Conservation (phyloP, 73 alveolate genomes). For the Urostyla sp. region DNA sequence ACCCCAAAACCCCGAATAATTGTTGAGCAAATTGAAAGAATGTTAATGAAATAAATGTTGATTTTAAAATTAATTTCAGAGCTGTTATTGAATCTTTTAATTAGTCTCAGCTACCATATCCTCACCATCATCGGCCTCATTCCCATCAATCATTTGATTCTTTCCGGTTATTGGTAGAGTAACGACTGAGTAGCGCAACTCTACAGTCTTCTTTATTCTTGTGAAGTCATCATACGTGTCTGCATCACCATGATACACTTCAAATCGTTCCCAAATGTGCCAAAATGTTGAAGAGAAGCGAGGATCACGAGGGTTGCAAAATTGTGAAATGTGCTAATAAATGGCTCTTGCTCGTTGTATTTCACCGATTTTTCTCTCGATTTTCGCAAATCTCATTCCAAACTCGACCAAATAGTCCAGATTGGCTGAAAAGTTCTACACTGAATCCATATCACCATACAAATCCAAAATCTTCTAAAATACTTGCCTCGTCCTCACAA, state of each 20-base stretch:
- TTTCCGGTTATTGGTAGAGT: constrained; percentile 17
- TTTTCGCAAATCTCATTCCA: constrained; percentile 93
- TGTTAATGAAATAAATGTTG: no score
- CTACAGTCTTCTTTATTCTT: constrained; percentile 89
- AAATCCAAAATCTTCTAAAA: constrained; percentile 90
- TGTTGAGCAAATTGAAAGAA: no score
- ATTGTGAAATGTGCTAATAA: constrained; percentile 88
- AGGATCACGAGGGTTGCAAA: constrained; percentile 91
- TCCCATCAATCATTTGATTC: no score
- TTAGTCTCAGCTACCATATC: no score
- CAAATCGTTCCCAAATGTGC: constrained; percentile 98
- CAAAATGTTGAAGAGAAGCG: constrained; percentile 88
- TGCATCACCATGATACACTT: constrained; percentile 94
- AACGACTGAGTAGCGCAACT: constrained; percentile 67
- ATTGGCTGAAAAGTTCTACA: no score
- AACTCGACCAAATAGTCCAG: constrained; percentile 86
- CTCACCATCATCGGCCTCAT: no score
- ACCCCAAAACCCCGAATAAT: no score
- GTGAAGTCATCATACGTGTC: constrained; percentile 95
- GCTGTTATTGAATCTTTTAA: no score
- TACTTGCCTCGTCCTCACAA: constrained; percentile 88
- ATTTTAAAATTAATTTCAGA: no score
- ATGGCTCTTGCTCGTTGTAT: constrained; percentile 97
- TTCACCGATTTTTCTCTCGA: constrained; percentile 97
- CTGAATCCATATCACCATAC: constrained; percentile 84